Percentiles rank a stretch among this genome's conserved stretches.
Conservation (phyloP, 305 asterid species). For the Fraxinus paxiana region DNA sequence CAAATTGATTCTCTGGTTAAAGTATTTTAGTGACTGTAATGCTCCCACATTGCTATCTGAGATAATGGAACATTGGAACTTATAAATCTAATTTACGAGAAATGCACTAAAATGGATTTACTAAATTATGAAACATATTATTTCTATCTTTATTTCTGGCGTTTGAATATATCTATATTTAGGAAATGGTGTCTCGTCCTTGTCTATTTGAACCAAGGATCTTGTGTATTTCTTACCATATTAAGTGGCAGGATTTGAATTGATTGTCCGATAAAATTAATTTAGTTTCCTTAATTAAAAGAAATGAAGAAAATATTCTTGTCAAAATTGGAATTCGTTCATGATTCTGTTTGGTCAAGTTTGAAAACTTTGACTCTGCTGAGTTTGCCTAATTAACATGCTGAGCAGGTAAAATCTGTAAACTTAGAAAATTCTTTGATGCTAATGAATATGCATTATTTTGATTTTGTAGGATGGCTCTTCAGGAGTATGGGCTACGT, state of each 20-base stretch:
- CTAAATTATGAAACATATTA: not conserved
- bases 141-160: conserved; percentile 4
- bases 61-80: not conserved
- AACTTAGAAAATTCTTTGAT: conserved; percentile 4
- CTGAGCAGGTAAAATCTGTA: not conserved
- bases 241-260: not conserved
- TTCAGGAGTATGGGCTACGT: conserved; percentile 52
- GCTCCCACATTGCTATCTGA: not conserved
- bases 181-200: not conserved
- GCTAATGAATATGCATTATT: conserved; percentile 5
- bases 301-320: not conserved
- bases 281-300: conserved; percentile 1
- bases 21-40: not conserved
- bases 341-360: not conserved
- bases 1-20: not conserved
- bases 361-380: not conserved
- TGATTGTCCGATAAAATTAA: not conserved
- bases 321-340: not conserved
- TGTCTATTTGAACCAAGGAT: conserved; percentile 3
- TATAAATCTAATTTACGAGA: not conserved
- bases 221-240: not conserved
- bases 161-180: conserved; percentile 11
- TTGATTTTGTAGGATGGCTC: conserved; percentile 60
- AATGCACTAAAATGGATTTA: not conserved
- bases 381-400: conserved; percentile 7